Percentiles rank a stretch among this genome's conserved stretches.
Evolutionary conservation across 2,329 filamentous ascomycete genomes (phyloP).

Genomic region (Arthrobotrys entomopaga): DNA sequence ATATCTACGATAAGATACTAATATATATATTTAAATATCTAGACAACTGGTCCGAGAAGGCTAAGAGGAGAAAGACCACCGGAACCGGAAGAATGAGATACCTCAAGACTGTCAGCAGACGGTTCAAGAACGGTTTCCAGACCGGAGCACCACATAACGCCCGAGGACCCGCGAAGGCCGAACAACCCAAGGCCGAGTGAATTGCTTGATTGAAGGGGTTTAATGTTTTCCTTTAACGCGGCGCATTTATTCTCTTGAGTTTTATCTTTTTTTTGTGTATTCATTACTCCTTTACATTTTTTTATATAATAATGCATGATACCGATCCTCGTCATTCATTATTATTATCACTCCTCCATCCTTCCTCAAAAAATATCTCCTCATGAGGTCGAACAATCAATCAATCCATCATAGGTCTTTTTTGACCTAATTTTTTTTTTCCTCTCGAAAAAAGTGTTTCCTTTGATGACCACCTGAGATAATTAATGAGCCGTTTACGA

Average conservation of each 20-base stretch:
- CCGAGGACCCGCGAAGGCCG: constrained; percentile 69
- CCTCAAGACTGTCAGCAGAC: constrained; percentile 89
- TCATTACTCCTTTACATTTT: constrained; percentile 8
- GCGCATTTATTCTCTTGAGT: background rate
- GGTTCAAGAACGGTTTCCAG: constrained; percentile 99
- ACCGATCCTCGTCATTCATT: constrained; percentile 36
- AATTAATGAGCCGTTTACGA: constrained; percentile 48
- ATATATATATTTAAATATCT: constrained; percentile 58
- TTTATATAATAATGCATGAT: constrained; percentile 56
- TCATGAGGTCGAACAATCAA: background rate
- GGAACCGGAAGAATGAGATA: constrained; percentile 96
- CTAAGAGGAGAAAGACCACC: constrained; percentile 99
- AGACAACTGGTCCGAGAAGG: constrained; percentile 99
- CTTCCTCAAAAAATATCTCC: background rate
- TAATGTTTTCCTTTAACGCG: constrained; percentile 1
- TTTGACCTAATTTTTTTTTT: too few species aligned
- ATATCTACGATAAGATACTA: constrained; percentile 41
- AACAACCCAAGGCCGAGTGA: constrained; percentile 56
- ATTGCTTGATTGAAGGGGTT: constrained; percentile 12
- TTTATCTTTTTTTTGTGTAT: constrained; percentile 17
- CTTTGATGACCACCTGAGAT: constrained; percentile 31
- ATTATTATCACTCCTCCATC: constrained; percentile 32
- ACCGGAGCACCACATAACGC: constrained; percentile 85
- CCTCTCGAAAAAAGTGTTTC: background rate
- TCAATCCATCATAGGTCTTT: too few species aligned